Evolutionary conservation across 2,329 filamentous ascomycete species (phyloP), one percentile per base, ranked within the genome.

Genomic region (Botrytis hyacinthi): DNA sequence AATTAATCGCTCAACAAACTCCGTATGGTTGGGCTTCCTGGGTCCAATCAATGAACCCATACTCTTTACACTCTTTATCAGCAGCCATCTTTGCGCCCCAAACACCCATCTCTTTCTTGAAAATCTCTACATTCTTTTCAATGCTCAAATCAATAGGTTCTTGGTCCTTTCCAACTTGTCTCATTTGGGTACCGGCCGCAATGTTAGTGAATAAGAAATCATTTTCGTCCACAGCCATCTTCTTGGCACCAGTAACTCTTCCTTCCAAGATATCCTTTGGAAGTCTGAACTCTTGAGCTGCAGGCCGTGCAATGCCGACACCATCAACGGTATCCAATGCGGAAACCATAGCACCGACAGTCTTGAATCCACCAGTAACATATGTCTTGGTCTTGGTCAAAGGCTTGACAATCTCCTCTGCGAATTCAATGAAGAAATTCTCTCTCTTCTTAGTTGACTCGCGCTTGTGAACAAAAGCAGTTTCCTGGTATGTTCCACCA

Each of bases 361-460:
- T 86, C 10, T 89, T 86, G 79, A 92, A 89, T 0, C 71, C 90
- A 10, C 90, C 90, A 0, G 89, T 91, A 12, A 92, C 84, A 70
- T 88, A 85, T 8, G 84, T 82, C 48, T 83, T 83, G 2, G 87
- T 82, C 22, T 82, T 78, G 0, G 84, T 84, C 68, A 87, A 83
- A 44, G 82, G 82, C 29, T 80, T 80, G 35, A 88, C 84, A 68
- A 88, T 85, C 26, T 84, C 82, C 42, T 84, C 83, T 1, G 88
- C 88, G 75, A 92, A 92, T 61, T 92, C 89, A 1, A 92, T 82
- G 82, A 93, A 93, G 83, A 91, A 92, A 0, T 89, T 89, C 77
- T 93, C 90, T 14, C 90, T 85, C 1, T 86, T 86, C 62, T 75
- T 73, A 70, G 80, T 77, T 2, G 88, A 84, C 32, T 84, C 83